A percentile compares a stretch with the other conserved stretches of the same genome.
These are phyloP conservation scores for Aspergillus avenaceus DNA, from an alignment of 495 filamentous ascomycete genomes.

Conservation along the genomic window DNA sequence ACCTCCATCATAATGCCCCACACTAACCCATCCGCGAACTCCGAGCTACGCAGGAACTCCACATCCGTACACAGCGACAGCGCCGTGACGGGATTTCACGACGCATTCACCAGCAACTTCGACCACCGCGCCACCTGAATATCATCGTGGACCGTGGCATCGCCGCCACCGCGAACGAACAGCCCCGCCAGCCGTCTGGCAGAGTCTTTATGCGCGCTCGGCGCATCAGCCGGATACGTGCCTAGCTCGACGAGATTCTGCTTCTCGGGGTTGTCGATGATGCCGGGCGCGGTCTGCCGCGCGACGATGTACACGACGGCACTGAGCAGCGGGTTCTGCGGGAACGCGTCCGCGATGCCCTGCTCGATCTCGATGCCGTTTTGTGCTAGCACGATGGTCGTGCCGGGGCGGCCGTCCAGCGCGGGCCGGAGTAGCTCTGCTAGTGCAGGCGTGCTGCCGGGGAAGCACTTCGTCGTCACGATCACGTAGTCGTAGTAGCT, in stretches of 20 bases:
- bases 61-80: constrained; percentile 41
- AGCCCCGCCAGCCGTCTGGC: constrained; percentile 33
- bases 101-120: constrained; percentile 47
- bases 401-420: constrained; percentile 24
- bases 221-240: constrained; percentile 36
- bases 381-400: constrained; percentile 47
- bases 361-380: constrained; percentile 54
- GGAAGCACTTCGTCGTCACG: constrained; percentile 28
- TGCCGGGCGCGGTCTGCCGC: constrained; percentile 35
- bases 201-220: constrained; percentile 18
- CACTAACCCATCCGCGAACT: constrained; percentile 29
- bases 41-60: constrained; percentile 33
- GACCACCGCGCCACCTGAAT: constrained; percentile 49
- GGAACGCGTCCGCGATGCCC: constrained; percentile 35
- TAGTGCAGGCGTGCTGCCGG: constrained; percentile 34
- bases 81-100: constrained; percentile 52
- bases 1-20: constrained; percentile 49
- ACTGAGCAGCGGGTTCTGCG: constrained; percentile 42
- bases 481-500: constrained; percentile 48
- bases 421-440: constrained; percentile 38
- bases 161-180: constrained; percentile 32
- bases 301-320: constrained; percentile 46
- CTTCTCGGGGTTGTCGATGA: constrained; percentile 20
- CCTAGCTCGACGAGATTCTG: constrained; percentile 43
- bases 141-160: constrained; percentile 37